A percentile compares a stretch with the other conserved stretches of the same genome.
These are phyloP conservation scores for Cubamyces lactineus DNA, from an alignment of 768 basidiomycete genomes.

Conservation along the genomic window DNA sequence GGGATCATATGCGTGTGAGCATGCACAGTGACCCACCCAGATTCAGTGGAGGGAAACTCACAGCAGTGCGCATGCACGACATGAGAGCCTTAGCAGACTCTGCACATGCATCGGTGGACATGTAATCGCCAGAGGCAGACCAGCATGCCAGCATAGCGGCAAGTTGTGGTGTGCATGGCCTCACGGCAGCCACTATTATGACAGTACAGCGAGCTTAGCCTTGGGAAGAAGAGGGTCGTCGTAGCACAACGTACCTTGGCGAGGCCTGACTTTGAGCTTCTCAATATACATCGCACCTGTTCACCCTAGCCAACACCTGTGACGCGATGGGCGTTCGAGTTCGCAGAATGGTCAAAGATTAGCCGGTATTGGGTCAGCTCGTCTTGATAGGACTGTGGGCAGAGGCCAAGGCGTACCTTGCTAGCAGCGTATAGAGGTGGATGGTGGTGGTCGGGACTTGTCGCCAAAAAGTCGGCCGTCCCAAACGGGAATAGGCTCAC, in stretches of 20 bases:
- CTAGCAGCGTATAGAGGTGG: constrained; percentile 7
- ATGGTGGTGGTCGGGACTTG: constrained; percentile 5
- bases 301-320: constrained; percentile 12
- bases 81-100: constrained; percentile 63
- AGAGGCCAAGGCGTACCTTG: constrained; percentile 7
- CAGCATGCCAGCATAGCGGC: constrained; percentile 84
- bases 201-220: too few relatives aligned
- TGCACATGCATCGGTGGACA: constrained; percentile 57
- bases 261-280: constrained; percentile 78
- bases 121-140: constrained; percentile 72
- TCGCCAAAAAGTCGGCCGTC: constrained; percentile 10
- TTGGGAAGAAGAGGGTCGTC: neutral
- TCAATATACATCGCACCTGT: constrained; percentile 56
- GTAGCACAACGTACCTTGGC: constrained; percentile 56
- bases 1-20: neutral
- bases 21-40: constrained; percentile 13
- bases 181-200: constrained; percentile 45
- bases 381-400: too few relatives aligned
- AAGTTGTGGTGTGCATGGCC: constrained; percentile 70
- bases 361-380: too few relatives aligned
- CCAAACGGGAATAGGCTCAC: constrained; percentile 13
- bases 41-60: constrained; percentile 41
- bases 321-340: neutral
- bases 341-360: too few relatives aligned
- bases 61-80: constrained; percentile 85